Percentiles rank a stretch among this genome's conserved stretches.
Evolutionary conservation across 2,329 filamentous ascomycete genomes (phyloP).

Genomic region (Setomelanomma holmii): DNA sequence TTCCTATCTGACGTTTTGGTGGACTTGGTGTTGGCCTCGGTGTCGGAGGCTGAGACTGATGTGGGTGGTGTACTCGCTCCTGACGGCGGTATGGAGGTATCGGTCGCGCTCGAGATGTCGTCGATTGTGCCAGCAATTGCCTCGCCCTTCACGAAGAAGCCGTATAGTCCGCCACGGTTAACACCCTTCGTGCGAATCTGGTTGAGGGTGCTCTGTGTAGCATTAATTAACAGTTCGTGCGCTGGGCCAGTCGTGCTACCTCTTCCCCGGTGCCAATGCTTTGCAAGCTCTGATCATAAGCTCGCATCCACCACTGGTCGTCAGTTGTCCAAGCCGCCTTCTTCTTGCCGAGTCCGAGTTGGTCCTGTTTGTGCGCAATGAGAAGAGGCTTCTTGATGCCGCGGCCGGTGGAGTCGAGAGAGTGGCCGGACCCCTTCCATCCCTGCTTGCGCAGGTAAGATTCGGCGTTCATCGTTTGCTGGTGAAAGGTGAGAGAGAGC

Average conservation of each 20-base stretch:
- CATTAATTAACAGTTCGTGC: background rate
- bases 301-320: conserved; percentile 97
- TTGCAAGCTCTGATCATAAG: conserved; percentile 89
- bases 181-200: conserved; percentile 56
- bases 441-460: conserved; percentile 84
- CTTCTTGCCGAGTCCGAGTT: conserved; percentile 81
- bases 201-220: conserved; percentile 63
- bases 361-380: conserved; percentile 81
- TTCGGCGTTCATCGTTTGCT: conserved; percentile 75
- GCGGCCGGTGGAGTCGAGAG: conserved; percentile 77
- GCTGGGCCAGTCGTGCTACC: conserved; percentile 11
- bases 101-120: conserved; percentile 29
- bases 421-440: conserved; percentile 88
- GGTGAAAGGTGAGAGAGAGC: conserved; percentile 1
- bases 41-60: conserved; percentile 30
- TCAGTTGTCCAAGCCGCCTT: conserved; percentile 59
- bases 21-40: conserved; percentile 17
- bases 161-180: conserved; percentile 70
- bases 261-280: conserved; percentile 56
- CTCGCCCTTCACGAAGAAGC: conserved; percentile 84
- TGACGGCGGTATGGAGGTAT: conserved; percentile 22
- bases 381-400: conserved; percentile 86
- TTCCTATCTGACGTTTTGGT: conserved; percentile 17
- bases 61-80: conserved; percentile 38
- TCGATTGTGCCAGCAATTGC: conserved; percentile 74